Base-by-base conservation (phyloP, 192 early-diverging fungal species). In the Chytriomyces hyalinus region DNA sequence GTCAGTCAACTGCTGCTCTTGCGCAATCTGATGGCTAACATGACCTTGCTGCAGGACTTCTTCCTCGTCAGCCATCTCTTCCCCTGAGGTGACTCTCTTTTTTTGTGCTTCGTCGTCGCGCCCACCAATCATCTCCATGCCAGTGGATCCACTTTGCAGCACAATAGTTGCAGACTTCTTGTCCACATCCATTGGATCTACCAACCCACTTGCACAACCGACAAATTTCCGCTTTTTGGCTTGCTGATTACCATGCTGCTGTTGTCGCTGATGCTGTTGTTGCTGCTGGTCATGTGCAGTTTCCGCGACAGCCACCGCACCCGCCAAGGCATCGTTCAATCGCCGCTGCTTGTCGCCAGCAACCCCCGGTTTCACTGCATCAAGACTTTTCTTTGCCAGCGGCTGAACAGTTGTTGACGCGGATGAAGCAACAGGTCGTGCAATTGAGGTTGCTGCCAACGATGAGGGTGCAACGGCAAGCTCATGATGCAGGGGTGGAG, bases 401-500 rank as follows among this genome's bases (percentile, higher is more conserved):
- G 53, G 13, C 20, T 20, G 53, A 57, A 3, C 53, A 1, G 13
- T 57, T 20, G 20, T 4, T 1, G 20, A 13, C 0, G 53, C 53
- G 4, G 53, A 57, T 3, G 53, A 57, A 57, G 3, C 53, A 36
- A 2, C 36, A 36, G 36, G 36, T 36, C 36, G 13, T 57, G 53
- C 15, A 20, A 20, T 20, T 57, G 53, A 13, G 1, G 53, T 57
- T 57, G 53, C 53, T 57, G 53, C 53, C 53, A 20, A 13, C 20
- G 53, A 57, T n/a, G 53, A 57, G 53, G 20, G 13, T 20, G 15
- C 53, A 20, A 57, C 53, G 20, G 15, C 53, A 57, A 66, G 36
- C 47, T 75, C 73, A 51, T 66, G 61, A 51, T 75, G 73, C 61
- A 75, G 36, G 6, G 73, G 73, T 20, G 73, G 73, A 8, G 73